phyloP scores from a whole-genome alignment of 116 monocot species.

The Phalaenopsis hybrid region DNA sequence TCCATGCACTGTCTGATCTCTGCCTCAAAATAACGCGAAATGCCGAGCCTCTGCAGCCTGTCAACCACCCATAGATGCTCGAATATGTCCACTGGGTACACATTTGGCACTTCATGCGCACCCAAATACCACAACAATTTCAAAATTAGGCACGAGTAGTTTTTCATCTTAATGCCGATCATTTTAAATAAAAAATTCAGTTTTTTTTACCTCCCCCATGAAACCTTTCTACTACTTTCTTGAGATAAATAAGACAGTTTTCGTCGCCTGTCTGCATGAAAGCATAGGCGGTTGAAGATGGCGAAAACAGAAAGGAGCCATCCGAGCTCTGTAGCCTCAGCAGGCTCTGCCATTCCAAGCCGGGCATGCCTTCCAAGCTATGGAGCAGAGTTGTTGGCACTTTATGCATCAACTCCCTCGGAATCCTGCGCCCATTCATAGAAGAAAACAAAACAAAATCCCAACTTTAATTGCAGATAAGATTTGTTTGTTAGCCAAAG shows the following conservation, averaged over 20 bases:
- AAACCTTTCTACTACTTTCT: conserved; percentile 45
- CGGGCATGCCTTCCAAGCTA: conserved; percentile 84
- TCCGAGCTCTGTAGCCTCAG: conserved; percentile 54
- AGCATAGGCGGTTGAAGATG: conserved; percentile 79
- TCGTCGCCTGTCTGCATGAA: conserved; percentile 55
- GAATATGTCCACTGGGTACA: conserved; percentile 94
- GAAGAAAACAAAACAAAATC: not conserved
- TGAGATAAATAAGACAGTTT: conserved; percentile 64
- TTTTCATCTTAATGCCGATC: not conserved
- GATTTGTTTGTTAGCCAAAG: not conserved
- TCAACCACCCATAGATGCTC: conserved; percentile 91
- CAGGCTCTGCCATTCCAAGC: conserved; percentile 68
- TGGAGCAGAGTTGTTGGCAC: conserved; percentile 86
- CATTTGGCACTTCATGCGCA: conserved; percentile 63
- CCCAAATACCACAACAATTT: not conserved
- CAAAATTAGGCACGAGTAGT: not conserved
- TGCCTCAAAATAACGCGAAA: conserved; percentile 63
- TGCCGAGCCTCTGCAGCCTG: conserved; percentile 77
- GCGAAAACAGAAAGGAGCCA: conserved; percentile 90
- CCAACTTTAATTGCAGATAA: not conserved
- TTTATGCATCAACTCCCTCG: conserved; percentile 70
- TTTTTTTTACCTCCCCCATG: conserved; percentile 57
- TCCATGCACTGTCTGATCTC: conserved; percentile 66
- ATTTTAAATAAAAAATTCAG: not conserved
- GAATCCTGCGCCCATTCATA: conserved; percentile 43